A percentile compares a stretch with the other conserved stretches of the same genome.
phyloP scores from a whole-genome alignment of 305 asterid genomes.

The Solanum aculeatissimum region DNA sequence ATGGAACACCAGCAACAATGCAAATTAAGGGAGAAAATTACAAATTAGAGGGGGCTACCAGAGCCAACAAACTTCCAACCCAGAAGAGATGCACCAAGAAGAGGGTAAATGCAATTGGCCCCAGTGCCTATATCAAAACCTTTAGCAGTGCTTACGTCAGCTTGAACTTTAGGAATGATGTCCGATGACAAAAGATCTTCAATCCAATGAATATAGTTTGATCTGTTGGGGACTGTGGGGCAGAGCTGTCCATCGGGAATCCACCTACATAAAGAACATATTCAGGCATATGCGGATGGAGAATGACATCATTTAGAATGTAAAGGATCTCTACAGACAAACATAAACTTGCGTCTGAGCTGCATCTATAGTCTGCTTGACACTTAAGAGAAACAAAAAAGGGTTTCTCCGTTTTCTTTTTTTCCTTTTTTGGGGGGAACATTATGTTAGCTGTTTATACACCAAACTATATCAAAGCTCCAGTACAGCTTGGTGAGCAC shows the following conservation, averaged over 20 bases:
- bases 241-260: constrained; percentile 97
- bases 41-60: constrained; percentile 26
- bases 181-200: constrained; percentile 75
- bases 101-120: constrained; percentile 89
- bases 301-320: neutral
- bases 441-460: neutral
- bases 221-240: constrained; percentile 93
- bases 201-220: constrained; percentile 89
- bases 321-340: neutral
- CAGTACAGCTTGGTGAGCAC: neutral
- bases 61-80: constrained; percentile 94
- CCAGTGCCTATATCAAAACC: constrained; percentile 96
- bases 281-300: neutral
- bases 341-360: neutral
- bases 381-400: neutral
- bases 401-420: neutral
- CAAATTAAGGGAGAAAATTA: neutral
- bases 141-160: constrained; percentile 17
- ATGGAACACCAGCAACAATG: neutral
- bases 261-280: constrained; percentile 46
- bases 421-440: neutral
- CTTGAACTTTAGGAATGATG: constrained; percentile 21
- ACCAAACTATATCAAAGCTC: neutral
- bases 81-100: constrained; percentile 84
- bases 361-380: neutral